Evolutionary conservation across 352 stramenopile species (phyloP).

Genomic region (Blastocystis hominis): DNA sequence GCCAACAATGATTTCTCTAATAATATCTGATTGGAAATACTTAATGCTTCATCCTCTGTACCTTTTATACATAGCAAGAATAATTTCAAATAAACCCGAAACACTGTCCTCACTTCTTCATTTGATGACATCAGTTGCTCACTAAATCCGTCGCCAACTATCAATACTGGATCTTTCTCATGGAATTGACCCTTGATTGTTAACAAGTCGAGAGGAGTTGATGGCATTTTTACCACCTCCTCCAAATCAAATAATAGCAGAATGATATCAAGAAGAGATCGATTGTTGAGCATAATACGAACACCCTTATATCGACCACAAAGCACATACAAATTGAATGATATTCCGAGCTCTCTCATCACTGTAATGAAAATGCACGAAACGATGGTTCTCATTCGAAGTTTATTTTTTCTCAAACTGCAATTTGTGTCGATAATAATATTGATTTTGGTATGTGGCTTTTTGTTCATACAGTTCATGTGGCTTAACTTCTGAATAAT

Average conservation of each 20-base stretch:
- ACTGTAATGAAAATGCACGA: background rate
- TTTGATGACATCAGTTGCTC: conserved; percentile 8
- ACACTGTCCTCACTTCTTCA: background rate
- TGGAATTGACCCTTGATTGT: background rate
- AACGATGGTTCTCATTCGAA: no score
- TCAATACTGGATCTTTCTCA: background rate
- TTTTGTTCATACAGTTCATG: background rate
- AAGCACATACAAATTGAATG: background rate
- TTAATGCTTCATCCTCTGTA: conserved; percentile 18
- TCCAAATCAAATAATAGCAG: background rate
- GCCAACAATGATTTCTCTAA: background rate
- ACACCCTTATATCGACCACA: background rate
- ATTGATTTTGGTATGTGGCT: background rate
- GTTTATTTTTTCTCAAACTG: conserved; percentile 2
- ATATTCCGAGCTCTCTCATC: no score
- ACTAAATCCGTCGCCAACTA: no score
- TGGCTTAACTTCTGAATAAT: background rate
- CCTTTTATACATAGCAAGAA: background rate
- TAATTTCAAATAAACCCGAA: background rate
- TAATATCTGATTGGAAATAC: background rate
- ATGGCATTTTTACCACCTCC: no score
- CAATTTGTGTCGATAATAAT: conserved; percentile 7
- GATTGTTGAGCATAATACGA: background rate
- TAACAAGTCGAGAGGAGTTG: conserved; percentile 18
- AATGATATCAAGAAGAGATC: background rate